These are phyloP conservation scores for Vitis hybrid DNA, from an alignment of 177 flowering plant genomes.

Conservation along the genomic window DNA sequence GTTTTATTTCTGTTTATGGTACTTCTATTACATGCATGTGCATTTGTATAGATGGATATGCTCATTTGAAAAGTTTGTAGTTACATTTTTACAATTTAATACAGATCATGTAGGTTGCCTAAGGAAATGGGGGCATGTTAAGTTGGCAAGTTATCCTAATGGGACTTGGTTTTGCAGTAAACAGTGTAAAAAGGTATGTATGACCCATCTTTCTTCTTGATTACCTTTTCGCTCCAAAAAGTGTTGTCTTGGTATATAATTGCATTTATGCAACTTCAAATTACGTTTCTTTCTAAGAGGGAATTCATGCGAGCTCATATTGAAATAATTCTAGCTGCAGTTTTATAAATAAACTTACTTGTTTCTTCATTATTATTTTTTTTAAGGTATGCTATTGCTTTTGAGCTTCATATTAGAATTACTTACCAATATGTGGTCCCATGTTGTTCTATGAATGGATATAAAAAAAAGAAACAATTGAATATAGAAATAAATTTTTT, in stretches of 20 bases:
- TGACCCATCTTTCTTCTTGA: background rate
- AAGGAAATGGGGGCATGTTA: slow-evolving; percentile 24
- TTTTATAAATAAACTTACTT: too few species aligned
- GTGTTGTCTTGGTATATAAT: background rate
- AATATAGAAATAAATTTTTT: too few species aligned
- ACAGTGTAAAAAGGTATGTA: slow-evolving; percentile 65
- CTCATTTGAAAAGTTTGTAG: background rate
- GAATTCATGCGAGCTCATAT: too few species aligned
- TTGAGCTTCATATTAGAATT: too few species aligned
- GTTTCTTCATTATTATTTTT: too few species aligned
- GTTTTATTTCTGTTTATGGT: slow-evolving; percentile 20
- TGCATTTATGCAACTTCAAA: too few species aligned
- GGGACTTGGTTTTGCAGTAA: slow-evolving; percentile 73
- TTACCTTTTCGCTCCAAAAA: background rate
- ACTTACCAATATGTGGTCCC: too few species aligned
- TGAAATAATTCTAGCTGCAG: too few species aligned
- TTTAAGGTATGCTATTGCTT: too few species aligned
- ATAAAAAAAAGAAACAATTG: too few species aligned
- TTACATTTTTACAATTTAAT: slow-evolving; percentile 8
- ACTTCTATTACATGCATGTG: background rate
- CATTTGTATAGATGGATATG: background rate
- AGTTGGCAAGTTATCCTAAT: slow-evolving; percentile 19
- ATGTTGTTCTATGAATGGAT: too few species aligned
- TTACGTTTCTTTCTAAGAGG: too few species aligned
- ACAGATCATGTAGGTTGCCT: slow-evolving; percentile 78